Conservation (phyloP, 805 yeast species). For the Cyberlindnera maclurae region DNA sequence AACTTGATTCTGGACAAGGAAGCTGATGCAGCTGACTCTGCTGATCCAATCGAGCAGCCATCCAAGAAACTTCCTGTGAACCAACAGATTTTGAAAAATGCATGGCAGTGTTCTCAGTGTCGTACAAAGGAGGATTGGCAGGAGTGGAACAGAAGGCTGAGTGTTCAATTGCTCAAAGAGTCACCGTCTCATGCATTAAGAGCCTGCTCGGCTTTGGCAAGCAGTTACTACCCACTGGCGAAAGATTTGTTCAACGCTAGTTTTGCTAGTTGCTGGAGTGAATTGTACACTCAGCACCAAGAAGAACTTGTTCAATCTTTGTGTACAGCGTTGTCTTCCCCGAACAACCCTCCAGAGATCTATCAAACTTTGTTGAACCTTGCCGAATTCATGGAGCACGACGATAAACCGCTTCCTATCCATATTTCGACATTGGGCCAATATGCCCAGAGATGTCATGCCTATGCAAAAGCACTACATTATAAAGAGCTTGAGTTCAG, state of each 20-base stretch:
- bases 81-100: slow-evolving; percentile 57
- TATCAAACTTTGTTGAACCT: slow-evolving; percentile 82
- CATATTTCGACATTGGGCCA: slow-evolving; percentile 85
- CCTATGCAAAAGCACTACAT: slow-evolving; percentile 94
- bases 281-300: slow-evolving; percentile 79
- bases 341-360: slow-evolving; percentile 92
- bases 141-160: slow-evolving; percentile 87
- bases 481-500: slow-evolving; percentile 93
- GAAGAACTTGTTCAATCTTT: slow-evolving; percentile 82
- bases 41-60: slow-evolving; percentile 55
- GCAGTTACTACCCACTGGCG: slow-evolving; percentile 81
- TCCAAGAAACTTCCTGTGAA: slow-evolving; percentile 69
- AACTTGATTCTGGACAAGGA: slow-evolving; percentile 65
- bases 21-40: slow-evolving; percentile 27
- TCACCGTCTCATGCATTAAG: slow-evolving; percentile 92
- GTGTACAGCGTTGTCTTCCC: slow-evolving; percentile 81
- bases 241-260: slow-evolving; percentile 89
- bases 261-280: slow-evolving; percentile 94
- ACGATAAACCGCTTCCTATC: slow-evolving; percentile 88
- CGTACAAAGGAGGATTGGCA: slow-evolving; percentile 96
- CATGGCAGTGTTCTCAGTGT: slow-evolving; percentile 89
- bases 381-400: slow-evolving; percentile 97
- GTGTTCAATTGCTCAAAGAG: slow-evolving; percentile 80
- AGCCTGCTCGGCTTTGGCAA: slow-evolving; percentile 87
- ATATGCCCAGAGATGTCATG: slow-evolving; percentile 93